A percentile compares a stretch with the other conserved stretches of the same genome.
phyloP scores from a whole-genome alignment of 345 rosid genomes.

The Orychophragmus violaceus region DNA sequence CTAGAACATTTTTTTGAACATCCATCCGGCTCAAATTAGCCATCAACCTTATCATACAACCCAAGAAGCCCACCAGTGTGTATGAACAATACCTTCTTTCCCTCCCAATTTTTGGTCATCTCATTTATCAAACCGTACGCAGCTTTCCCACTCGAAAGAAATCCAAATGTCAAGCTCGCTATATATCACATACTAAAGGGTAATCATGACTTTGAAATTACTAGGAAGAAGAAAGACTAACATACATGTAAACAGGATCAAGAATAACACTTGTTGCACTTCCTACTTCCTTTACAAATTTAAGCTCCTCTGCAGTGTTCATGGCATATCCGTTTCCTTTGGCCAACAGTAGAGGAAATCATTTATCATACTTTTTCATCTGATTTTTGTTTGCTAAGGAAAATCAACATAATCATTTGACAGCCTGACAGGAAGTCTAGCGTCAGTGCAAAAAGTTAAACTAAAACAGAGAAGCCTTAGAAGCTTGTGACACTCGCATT shows the following conservation, averaged over 20 bases:
- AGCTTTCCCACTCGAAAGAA: conserved; percentile 62
- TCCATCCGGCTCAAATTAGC: conserved; percentile 73
- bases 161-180: background rate
- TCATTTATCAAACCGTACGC: conserved; percentile 68
- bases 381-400: background rate
- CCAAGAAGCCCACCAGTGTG: conserved; percentile 92
- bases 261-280: conserved; percentile 72
- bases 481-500: conserved; percentile 52
- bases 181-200: background rate
- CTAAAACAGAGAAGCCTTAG: background rate
- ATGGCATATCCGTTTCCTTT: conserved; percentile 91
- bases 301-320: conserved; percentile 72
- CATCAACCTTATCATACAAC: conserved; percentile 73
- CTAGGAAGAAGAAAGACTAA: background rate
- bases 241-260: conserved; percentile 92
- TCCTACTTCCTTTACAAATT: conserved; percentile 75
- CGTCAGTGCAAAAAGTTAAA: background rate
- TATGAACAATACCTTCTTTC: conserved; percentile 72
- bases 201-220: background rate
- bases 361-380: background rate
- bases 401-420: background rate
- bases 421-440: background rate
- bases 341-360: conserved; percentile 42
- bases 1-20: conserved; percentile 79
- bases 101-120: conserved; percentile 73